Conservation (phyloP, 148 eudicot species). For the Mesembryanthemum crystallinum region DNA sequence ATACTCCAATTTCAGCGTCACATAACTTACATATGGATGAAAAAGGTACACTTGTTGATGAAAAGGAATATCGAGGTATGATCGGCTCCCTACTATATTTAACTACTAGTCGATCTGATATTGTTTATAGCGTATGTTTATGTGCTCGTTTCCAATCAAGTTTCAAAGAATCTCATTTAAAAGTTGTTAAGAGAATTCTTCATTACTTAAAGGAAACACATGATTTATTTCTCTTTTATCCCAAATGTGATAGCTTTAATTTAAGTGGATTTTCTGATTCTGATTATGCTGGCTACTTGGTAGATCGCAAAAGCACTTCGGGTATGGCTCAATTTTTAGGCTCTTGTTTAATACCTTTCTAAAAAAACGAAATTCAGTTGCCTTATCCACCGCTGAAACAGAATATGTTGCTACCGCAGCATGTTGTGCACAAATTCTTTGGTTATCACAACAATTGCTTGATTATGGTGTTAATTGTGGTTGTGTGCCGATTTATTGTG, state of each 20-base stretch:
- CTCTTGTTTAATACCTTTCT: background rate
- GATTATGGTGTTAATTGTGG: background rate
- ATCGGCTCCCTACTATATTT: conserved; percentile 12
- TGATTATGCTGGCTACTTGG: background rate
- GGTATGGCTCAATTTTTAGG: background rate
- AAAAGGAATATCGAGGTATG: conserved; percentile 2
- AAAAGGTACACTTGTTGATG: background rate
- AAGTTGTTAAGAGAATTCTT: background rate
- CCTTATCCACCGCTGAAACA: background rate
- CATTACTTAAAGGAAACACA: background rate
- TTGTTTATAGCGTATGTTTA: conserved; percentile 13
- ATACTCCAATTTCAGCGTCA: background rate
- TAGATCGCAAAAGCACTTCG: too few relatives aligned
- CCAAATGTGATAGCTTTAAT: background rate
- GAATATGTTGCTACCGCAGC: background rate
- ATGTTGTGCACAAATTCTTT: background rate
- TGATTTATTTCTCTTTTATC: background rate
- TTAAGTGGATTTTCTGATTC: background rate
- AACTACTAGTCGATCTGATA: conserved; percentile 14
- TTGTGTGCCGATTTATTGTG: background rate
- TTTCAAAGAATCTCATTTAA: conserved; percentile 6
- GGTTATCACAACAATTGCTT: background rate
- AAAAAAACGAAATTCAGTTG: background rate
- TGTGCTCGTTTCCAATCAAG: conserved; percentile 15
- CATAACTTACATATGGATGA: conserved; percentile 12